Base-by-base conservation (phyloP, 208 protist species). In the Trypanosoma avium region DNA sequence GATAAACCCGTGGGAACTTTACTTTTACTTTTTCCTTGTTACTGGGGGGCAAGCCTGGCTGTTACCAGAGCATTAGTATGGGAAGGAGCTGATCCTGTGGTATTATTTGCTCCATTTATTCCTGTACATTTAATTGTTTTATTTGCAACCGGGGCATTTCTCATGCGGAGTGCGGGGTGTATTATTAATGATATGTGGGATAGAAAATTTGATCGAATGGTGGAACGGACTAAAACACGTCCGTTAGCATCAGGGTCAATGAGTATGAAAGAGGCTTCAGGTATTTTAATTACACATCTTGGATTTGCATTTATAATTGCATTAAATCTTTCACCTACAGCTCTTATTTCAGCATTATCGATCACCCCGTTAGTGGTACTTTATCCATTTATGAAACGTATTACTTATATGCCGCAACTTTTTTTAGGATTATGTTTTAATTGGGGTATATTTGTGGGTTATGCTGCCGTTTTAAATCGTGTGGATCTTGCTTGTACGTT, bases 121-220 rank as follows among this genome's bases (percentile, higher is more conserved):
- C 90, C 90, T 0, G 29, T 88, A 4, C 90, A 95, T 58, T 70
- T 92, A n/a, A 40, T 67, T 13, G 24, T 90, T 5, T 71, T 75
- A 50, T 93, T 93, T 49, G 26, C 79, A 3, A 33, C 76, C n/a
- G 86, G 84, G 2, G 81, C 86, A 2, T 95, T 89, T 63, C 65
- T 89, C 21, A 90, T 91, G 83, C 89, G 89, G 12, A 86, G 83
- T 46, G 85, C 72, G 5, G 89, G 86, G 10, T 95, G 86, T 69
- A 81, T 95, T 55, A 81, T 93, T 13, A 92, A 92, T 45, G 88
- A 94, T 64, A 88, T 90, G 85, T 89, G 78, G 74, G 88, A 94
- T 70, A 63, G 85, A 35, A 72, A 85, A 52, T 84, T 89, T 69
- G 86, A 92, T 47, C 70, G 76, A 42, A 59, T 82, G 72, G 83